Percentiles rank a stretch among this genome's conserved stretches.
Evolutionary conservation across 805 yeast genomes (phyloP).

Genomic region (Metschnikowia drakensbergensis): DNA sequence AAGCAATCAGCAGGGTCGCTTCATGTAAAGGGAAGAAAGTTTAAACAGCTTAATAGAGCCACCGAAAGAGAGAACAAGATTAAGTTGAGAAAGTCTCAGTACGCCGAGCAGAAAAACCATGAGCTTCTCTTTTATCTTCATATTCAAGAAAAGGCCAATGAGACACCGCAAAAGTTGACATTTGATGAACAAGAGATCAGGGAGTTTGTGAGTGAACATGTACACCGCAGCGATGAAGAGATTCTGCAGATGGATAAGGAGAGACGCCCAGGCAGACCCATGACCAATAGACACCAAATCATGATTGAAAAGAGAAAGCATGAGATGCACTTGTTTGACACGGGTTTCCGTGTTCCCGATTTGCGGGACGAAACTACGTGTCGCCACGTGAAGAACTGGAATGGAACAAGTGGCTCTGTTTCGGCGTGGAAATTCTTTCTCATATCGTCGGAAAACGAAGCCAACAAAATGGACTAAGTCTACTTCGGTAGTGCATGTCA

Average conservation of each 20-base stretch:
- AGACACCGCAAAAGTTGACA: constrained; percentile 20
- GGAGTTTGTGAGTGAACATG: constrained; percentile 55
- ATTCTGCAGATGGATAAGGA: constrained; percentile 53
- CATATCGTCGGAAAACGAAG: constrained; percentile 24
- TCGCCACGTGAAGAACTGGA: constrained; percentile 64
- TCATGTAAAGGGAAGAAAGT: constrained; percentile 89
- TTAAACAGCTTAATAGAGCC: constrained; percentile 81
- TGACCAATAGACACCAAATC: constrained; percentile 62
- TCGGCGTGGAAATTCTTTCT: constrained; percentile 53
- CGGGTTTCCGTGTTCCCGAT: constrained; percentile 75
- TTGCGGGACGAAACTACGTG: constrained; percentile 60
- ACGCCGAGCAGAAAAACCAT: constrained; percentile 54
- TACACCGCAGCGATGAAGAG: constrained; percentile 74
- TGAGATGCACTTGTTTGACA: constrained; percentile 57
- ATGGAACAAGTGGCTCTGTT: constrained; percentile 75
- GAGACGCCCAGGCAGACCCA: constrained; percentile 88
- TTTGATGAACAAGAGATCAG: constrained; percentile 60
- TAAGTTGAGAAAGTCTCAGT: constrained; percentile 52
- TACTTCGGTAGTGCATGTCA: background rate
- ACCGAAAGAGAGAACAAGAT: constrained; percentile 76
- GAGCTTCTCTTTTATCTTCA: constrained; percentile 57
- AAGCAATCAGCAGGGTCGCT: constrained; percentile 50
- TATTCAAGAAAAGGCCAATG: constrained; percentile 47
- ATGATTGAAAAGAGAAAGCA: constrained; percentile 58
- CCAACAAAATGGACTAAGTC: constrained; percentile 11